phyloP scores from a whole-genome alignment of 495 filamentous ascomycete species.

The Podospora didyma region DNA sequence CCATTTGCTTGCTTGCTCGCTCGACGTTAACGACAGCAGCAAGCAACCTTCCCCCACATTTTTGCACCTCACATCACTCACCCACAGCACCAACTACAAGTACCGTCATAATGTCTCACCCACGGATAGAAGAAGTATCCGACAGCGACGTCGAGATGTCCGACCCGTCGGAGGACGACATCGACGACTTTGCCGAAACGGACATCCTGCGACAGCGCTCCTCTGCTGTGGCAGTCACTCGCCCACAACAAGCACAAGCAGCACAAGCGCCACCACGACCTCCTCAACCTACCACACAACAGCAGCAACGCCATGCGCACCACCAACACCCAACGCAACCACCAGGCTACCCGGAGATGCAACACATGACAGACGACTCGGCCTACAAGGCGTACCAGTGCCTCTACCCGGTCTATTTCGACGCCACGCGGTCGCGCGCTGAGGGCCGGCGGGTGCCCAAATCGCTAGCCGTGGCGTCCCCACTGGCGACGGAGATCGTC shows the following conservation, averaged over 20 bases:
- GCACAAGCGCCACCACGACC: constrained; percentile 41
- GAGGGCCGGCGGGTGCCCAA: constrained; percentile 74
- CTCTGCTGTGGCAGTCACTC: too few species aligned
- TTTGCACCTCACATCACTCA: not conserved
- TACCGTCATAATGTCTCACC: constrained; percentile 63
- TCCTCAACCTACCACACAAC: constrained; percentile 15
- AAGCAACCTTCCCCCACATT: not conserved
- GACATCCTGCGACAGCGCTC: constrained; percentile 37
- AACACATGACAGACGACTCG: constrained; percentile 43
- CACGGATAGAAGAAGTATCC: constrained; percentile 83
- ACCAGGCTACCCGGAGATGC: constrained; percentile 28
- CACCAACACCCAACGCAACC: constrained; percentile 17
- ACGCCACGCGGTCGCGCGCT: constrained; percentile 65
- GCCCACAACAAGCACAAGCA: constrained; percentile 21
- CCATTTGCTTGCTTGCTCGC: not conserved
- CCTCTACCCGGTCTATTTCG: constrained; percentile 94
- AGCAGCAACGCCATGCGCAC: constrained; percentile 1
- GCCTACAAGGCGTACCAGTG: constrained; percentile 77
- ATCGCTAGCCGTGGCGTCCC: constrained; percentile 73
- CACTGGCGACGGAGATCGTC: constrained; percentile 84
- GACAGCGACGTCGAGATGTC: constrained; percentile 74
- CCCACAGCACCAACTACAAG: too few species aligned
- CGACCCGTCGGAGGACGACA: constrained; percentile 69
- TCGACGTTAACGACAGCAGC: too few species aligned
- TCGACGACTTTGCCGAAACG: constrained; percentile 50